These are phyloP conservation scores for Mortierella antarctica DNA, from an alignment of 192 early-diverging fungal species.

Conservation along the genomic window DNA sequence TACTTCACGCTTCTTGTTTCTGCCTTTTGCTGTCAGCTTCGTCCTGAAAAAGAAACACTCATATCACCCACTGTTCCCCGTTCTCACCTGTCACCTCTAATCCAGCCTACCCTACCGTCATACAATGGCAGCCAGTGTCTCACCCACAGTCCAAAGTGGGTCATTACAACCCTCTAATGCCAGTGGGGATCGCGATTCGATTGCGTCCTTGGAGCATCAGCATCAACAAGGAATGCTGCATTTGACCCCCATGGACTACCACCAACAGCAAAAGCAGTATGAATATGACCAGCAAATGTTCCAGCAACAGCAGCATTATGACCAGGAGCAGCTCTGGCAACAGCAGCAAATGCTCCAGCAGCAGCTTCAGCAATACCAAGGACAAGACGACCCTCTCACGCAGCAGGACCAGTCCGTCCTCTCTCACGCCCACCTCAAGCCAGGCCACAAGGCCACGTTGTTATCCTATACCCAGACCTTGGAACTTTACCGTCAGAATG, in stretches of 20 bases:
- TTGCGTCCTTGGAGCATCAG: background rate
- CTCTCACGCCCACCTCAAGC: slow-evolving; percentile 64
- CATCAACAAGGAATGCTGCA: background rate
- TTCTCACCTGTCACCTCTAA: background rate
- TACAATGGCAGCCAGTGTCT: slow-evolving; percentile 23
- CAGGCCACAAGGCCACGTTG: slow-evolving; percentile 62
- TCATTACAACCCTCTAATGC: slow-evolving; percentile 5
- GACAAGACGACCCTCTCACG: background rate
- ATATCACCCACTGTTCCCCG: no score
- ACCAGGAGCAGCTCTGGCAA: slow-evolving; percentile 26
- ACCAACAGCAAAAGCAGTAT: slow-evolving; percentile 19
- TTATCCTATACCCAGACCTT: slow-evolving; percentile 62
- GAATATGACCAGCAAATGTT: slow-evolving; percentile 29
- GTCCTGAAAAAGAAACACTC: no score
- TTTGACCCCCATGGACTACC: slow-evolving; percentile 10
- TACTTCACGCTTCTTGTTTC: no score
- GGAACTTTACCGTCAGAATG: slow-evolving; percentile 69
- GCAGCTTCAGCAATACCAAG: slow-evolving; percentile 10
- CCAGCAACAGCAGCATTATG: slow-evolving; percentile 27
- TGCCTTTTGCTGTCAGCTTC: no score
- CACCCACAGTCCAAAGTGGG: slow-evolving; percentile 5
- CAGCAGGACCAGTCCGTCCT: slow-evolving; percentile 13
- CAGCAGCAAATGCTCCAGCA: slow-evolving; percentile 22
- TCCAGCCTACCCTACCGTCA: background rate
- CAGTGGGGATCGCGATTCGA: background rate